phyloP scores from a whole-genome alignment of 2,329 filamentous ascomycete genomes.

The Xylariaceae sp. region DNA sequence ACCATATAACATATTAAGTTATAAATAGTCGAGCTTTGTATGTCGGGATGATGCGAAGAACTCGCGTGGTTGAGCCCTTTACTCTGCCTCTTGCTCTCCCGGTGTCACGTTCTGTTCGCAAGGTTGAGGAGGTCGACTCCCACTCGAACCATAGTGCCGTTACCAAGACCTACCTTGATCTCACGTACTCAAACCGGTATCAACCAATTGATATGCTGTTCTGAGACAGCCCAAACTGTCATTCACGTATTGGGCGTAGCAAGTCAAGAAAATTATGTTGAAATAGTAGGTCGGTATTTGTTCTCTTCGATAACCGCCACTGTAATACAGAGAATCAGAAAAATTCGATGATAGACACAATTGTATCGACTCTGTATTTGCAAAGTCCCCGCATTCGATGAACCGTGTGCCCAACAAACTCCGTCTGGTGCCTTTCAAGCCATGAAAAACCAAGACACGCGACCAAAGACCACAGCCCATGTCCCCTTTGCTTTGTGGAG shows the following conservation, averaged over 20 bases:
- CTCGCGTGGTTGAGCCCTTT: not conserved
- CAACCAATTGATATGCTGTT: no score
- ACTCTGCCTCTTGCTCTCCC: not conserved
- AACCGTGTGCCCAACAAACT: slow-evolving; percentile 35
- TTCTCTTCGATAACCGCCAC: slow-evolving; percentile 12
- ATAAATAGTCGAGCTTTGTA: no score
- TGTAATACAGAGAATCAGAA: slow-evolving; percentile 26
- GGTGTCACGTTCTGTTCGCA: no score
- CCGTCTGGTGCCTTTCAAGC: slow-evolving; percentile 32
- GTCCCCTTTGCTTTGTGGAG: slow-evolving; percentile 30
- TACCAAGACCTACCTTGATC: not conserved
- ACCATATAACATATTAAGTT: no score
- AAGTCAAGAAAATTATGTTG: slow-evolving; percentile 1
- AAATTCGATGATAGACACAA: slow-evolving; percentile 17
- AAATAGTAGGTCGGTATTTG: slow-evolving; percentile 6
- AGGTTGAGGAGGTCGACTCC: no score
- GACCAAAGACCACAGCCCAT: slow-evolving; percentile 27
- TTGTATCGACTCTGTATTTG: slow-evolving; percentile 35
- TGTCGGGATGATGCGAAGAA: no score
- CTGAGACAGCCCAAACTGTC: not conserved
- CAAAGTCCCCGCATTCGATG: slow-evolving; percentile 20
- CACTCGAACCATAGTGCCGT: not conserved
- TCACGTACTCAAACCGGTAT: no score
- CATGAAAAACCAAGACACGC: slow-evolving; percentile 30
- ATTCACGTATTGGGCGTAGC: slow-evolving; percentile 5